phyloP scores from a whole-genome alignment of 2,329 filamentous ascomycete species.

The Colletotrichum paranaense region DNA sequence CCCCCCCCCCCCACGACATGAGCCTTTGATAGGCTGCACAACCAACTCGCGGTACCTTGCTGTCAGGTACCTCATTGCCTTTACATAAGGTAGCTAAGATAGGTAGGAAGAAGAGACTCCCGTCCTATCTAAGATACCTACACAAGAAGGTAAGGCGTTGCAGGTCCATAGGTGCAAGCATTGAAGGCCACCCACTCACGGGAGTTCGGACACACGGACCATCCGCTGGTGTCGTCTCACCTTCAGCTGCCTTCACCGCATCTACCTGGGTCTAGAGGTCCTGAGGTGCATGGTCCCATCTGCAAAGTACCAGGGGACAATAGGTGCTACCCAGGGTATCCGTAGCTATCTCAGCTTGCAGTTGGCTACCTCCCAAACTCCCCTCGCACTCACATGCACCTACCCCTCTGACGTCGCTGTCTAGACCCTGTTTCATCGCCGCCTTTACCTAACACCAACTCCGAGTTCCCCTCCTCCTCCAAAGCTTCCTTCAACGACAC shows the following conservation, averaged over 20 bases:
- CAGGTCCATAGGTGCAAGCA: neutral
- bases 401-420: constrained; percentile 34
- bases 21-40: neutral
- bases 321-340: no score
- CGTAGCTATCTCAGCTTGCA: neutral
- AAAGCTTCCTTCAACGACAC: constrained; percentile 28
- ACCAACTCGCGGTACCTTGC: neutral
- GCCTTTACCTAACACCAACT: constrained; percentile 9
- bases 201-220: constrained; percentile 30
- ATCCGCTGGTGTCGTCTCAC: constrained; percentile 22
- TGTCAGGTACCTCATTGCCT: no score
- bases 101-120: neutral
- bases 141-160: no score
- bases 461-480: constrained; percentile 24
- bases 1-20: neutral
- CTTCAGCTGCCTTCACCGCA: constrained; percentile 25
- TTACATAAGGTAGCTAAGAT: no score
- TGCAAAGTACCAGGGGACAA: neutral
- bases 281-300: neutral
- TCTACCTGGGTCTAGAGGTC: neutral
- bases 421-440: constrained; percentile 27
- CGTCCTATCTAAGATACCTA: neutral
- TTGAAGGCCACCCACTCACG: constrained; percentile 11
- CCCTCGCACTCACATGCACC: constrained; percentile 11
- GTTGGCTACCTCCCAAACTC: constrained; percentile 15